These are phyloP conservation scores for Cryptococcus sp. DNA, from an alignment of 1,284 basidiomycete species.

Conservation along the genomic window DNA sequence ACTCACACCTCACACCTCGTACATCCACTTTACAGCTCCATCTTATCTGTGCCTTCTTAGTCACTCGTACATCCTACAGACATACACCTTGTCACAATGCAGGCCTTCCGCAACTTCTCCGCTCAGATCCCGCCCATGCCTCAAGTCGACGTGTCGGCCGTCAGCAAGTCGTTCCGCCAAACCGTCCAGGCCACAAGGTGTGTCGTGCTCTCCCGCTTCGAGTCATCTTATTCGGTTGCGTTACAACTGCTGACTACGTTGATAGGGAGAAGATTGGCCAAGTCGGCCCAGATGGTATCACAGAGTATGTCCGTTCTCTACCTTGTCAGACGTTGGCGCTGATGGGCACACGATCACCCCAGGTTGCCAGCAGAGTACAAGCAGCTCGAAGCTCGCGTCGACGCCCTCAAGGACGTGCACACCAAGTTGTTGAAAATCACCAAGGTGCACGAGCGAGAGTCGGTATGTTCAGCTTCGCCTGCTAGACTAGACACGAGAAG, in stretches of 20 bases:
- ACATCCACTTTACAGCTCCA: not conserved
- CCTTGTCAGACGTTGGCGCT: not conserved
- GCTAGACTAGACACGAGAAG: not conserved
- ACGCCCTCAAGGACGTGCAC: conserved; percentile 83
- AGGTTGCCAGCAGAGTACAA: conserved; percentile 75
- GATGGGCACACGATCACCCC: conserved; percentile 1
- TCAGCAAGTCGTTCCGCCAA: conserved; percentile 80
- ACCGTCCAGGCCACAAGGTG: conserved; percentile 80
- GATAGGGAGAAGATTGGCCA: conserved; percentile 79
- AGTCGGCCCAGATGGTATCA: conserved; percentile 87
- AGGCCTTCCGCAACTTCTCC: conserved; percentile 50
- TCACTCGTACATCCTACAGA: not conserved
- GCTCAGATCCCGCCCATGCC: conserved; percentile 42
- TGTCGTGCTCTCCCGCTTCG: conserved; percentile 13
- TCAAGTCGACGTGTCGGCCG: conserved; percentile 48
- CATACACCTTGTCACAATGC: conserved; percentile 31
- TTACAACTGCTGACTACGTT: not conserved
- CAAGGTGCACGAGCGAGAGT: conserved; percentile 78
- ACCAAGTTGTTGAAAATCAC: conserved; percentile 78
- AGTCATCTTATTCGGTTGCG: not conserved
- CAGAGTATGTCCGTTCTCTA: conserved; percentile 65
- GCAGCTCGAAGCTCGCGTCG: conserved; percentile 90
- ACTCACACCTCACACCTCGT: not conserved
- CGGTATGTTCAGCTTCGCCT: conserved; percentile 31
- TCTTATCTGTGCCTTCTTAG: not conserved